Evolutionary conservation across 192 early-diverging fungal genomes (phyloP).

Genomic region (Piromyces sp.): DNA sequence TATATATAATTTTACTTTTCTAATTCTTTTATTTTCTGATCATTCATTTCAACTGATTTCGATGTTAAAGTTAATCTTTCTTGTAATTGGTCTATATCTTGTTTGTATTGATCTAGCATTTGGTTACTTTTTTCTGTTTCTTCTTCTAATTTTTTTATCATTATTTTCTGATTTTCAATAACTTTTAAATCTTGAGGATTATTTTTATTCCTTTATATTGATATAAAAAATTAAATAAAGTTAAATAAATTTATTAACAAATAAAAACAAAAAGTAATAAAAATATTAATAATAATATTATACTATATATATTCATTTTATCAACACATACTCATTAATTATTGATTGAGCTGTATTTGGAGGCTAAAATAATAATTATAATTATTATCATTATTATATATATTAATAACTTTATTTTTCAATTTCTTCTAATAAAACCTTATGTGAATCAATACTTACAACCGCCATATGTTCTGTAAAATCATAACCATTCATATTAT

Average conservation of each 20-base stretch:
- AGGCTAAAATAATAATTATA: neutral
- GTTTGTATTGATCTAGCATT: neutral
- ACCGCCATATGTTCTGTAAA: neutral
- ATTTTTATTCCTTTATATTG: neutral
- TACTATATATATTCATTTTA: no score
- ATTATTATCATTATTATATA: neutral
- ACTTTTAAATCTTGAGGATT: neutral
- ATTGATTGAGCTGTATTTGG: neutral
- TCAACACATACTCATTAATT: neutral
- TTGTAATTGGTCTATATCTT: neutral
- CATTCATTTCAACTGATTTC: neutral
- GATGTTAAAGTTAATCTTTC: neutral
- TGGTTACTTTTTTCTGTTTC: neutral
- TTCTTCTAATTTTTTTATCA: neutral
- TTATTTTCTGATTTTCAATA: neutral
- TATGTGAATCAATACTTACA: neutral
- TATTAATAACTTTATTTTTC: no score
- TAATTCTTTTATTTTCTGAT: neutral
- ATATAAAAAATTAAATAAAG: no score
- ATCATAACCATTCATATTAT: neutral
- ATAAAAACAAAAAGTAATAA: no score
- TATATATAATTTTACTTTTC: no score
- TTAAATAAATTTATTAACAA: no score
- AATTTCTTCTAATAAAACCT: no score
- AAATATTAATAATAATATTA: no score